A percentile compares a stretch with the other conserved stretches of the same genome.
These are phyloP conservation scores for Xylaria sp. DNA, from an alignment of 2,329 filamentous ascomycete species.

Conservation along the genomic window DNA sequence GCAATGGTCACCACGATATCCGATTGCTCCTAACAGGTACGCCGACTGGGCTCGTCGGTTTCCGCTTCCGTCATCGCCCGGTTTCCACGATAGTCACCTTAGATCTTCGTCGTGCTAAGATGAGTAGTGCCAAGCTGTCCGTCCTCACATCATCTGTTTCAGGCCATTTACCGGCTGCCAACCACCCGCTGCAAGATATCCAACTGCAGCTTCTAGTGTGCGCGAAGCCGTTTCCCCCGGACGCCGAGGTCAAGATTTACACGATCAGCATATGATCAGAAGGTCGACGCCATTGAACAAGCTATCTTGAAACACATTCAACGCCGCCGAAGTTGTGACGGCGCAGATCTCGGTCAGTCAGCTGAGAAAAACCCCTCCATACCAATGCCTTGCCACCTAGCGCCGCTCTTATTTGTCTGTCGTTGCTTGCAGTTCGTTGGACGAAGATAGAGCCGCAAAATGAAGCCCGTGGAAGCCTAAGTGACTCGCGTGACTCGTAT, in stretches of 20 bases:
- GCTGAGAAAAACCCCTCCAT: slow-evolving; percentile 11
- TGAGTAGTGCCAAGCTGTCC: slow-evolving; percentile 19
- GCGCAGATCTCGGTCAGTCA: slow-evolving; percentile 21
- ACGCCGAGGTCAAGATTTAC: slow-evolving; percentile 12
- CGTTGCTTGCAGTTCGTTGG: slow-evolving; percentile 10
- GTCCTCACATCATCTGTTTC: slow-evolving; percentile 19
- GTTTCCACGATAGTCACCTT: slow-evolving; percentile 24
- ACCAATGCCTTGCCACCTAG: slow-evolving; percentile 26
- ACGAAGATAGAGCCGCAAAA: slow-evolving; percentile 22
- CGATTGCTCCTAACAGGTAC: slow-evolving; percentile 24
- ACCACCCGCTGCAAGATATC: slow-evolving; percentile 11
- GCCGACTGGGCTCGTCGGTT: slow-evolving; percentile 23
- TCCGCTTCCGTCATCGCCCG: slow-evolving; percentile 10
- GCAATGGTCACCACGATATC: slow-evolving; percentile 16
- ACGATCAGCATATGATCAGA: slow-evolving; percentile 22
- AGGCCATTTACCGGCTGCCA: slow-evolving; percentile 1
- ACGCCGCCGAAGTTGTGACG: slow-evolving; percentile 8
- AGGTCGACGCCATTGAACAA: slow-evolving; percentile 8
- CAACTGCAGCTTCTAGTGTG: slow-evolving; percentile 1
- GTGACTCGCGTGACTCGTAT: slow-evolving; percentile 27
- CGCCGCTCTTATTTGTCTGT: slow-evolving; percentile 26
- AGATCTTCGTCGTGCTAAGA: slow-evolving; percentile 1
- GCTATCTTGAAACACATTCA: slow-evolving; percentile 20
- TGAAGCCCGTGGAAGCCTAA: slow-evolving; percentile 3
- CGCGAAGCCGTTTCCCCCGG: slow-evolving; percentile 12